Evolutionary conservation across 1,284 basidiomycete species (phyloP), one percentile per base, ranked within the genome.

Genomic region (Cutaneotrichosporon curvatum): DNA sequence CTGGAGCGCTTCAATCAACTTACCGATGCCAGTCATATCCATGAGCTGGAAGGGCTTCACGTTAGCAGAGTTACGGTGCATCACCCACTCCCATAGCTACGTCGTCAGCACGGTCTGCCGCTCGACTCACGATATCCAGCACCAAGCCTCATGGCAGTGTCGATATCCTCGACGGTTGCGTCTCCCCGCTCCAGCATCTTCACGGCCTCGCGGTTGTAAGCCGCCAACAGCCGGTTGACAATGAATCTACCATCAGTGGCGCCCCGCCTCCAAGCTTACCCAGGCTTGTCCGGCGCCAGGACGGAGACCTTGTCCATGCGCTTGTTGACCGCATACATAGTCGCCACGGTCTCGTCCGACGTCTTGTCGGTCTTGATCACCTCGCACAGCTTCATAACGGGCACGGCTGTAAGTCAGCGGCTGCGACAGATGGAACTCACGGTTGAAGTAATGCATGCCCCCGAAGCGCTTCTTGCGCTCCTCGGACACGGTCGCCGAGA

Each of bases 101-200:
- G 25, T 1, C 11, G 36, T 25, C 19, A 42, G 30, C 19, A 2
- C 0, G 1, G 4, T n/a, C 42, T 32, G 23, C 41, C 25, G 31
- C 2, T 4, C 3, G 60, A 47, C 45, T 36, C 33, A 70, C 66
- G 70, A 53, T 72, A 67, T 5, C 78, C 78, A 2, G 78, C 78
- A 16, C 78, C 78, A 16, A 79, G 71, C 62, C 77, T 77, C 78
- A 80, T 80, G 11, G 78, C 78, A 10, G 70, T 74, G 60, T 80
- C 78, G 43, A 79, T 73, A 61, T 80, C 78, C 61, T 78, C 71
- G 4, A 74, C 61, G 1, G 75, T 73, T 0, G 78, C 78, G 45
- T 79, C 78, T 4, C 78, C 78, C 23, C 78, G 71, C 61, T 80
- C 78, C 18, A 78, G 68, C 72, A 79, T 77, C 25, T 76, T 64